phyloP scores from a whole-genome alignment of 2,329 filamentous ascomycete genomes.

The Sphaerulina populicola region DNA sequence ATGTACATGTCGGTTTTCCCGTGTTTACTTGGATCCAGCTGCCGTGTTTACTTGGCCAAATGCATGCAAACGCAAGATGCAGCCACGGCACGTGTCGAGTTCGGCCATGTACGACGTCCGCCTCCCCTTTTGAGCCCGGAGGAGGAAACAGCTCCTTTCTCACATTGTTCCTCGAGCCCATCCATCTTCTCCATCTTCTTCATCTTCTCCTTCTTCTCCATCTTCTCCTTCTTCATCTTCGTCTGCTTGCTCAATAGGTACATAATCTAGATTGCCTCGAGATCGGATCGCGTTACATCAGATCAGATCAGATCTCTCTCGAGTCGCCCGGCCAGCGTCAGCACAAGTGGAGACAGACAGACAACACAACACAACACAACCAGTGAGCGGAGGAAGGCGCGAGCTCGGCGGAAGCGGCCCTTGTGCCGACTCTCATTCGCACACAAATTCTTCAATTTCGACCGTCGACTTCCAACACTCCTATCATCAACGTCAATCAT shows the following conservation, averaged over 20 bases:
- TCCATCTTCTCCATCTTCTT: too few relatives aligned
- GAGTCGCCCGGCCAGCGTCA: neutral
- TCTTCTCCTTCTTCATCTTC: neutral
- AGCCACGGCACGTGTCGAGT: constrained; percentile 4
- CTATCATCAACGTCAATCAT: neutral
- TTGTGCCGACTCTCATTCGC: neutral
- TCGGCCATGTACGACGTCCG: neutral
- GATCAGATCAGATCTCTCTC: neutral
- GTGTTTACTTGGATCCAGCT: too few relatives aligned
- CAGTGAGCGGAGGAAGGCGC: neutral
- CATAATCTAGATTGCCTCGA: neutral
- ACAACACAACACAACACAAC: neutral
- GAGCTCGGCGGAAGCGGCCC: neutral
- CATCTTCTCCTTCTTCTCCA: too few relatives aligned
- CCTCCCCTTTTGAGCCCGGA: too few relatives aligned
- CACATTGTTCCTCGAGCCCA: neutral
- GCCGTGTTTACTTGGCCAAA: constrained; percentile 1
- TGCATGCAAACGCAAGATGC: neutral
- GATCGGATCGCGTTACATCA: neutral
- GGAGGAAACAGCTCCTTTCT: neutral
- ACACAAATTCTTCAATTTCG: neutral
- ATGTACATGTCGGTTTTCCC: too few relatives aligned
- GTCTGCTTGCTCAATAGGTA: neutral
- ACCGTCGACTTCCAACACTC: neutral
- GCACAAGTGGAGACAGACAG: too few relatives aligned